Base-by-base conservation (phyloP, 2,329 filamentous ascomycete genomes). In the Ceratocystis cacaofunesta region DNA sequence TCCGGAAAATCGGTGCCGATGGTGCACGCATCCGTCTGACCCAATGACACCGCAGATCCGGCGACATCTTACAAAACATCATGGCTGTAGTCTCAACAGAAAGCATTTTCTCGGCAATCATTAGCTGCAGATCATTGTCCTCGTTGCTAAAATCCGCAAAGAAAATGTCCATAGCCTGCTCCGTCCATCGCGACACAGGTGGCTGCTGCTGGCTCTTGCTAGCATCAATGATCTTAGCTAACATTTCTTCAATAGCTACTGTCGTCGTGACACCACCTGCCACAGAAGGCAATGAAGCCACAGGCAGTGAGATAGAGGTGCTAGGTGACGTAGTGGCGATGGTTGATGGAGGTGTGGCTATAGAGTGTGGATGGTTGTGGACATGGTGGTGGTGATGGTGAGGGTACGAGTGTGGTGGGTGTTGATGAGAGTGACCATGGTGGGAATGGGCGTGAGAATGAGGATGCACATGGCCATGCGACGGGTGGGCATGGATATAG, bases 11-110 rank as follows among this genome's bases (percentile, higher is more conserved):
- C 50, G 50, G 25, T 10, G 50, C 50, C 12, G 50, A 28, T 25
- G 50, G 50, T 25, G 50, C 50, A 30, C 80, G 73, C 65, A 65
- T 62, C 28, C 60, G 50, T 19, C 19, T 78, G 1, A 85, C 78
- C 82, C 82, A 85, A 69, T 84, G 81, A 67, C 78, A 76, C 61
- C 82, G 75, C 68, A 85, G 72, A 10, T 72, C 71, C 1, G 76
- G 72, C 0, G 81, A 79, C 80, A 84, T 84, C 74, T 84, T 84
- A 74, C 81, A 83, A 69, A 84, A 85, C 52, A 84, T 78, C 76
- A 84, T 80, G 36, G 82, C 82, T 71, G 82, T 84, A 70, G 79
- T 80, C 68, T 83, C 79, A 69, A 84, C 80, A n/a, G 80, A 78
- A 30, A 85, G 75, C 1, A 81, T 78, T 68, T 81, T 81, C 71